Conservation (phyloP, 164 flowering plant genomes). For the Stephania yunnanensis region DNA sequence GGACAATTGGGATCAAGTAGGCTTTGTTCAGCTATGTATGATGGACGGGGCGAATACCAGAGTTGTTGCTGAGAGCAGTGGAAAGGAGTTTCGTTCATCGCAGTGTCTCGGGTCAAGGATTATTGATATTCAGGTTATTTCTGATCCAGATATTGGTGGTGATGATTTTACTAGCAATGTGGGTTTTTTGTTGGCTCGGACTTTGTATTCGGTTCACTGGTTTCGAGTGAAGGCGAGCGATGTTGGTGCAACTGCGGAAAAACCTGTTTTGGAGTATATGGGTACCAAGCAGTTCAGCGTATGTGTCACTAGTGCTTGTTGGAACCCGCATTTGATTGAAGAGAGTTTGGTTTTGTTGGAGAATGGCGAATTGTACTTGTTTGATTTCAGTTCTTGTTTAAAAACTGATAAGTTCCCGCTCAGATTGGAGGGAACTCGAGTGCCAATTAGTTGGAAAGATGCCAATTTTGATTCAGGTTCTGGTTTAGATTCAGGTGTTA, state of each 20-base stretch:
- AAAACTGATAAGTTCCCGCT: not conserved
- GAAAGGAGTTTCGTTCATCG: slow-evolving; percentile 12
- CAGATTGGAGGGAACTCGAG: slow-evolving; percentile 27
- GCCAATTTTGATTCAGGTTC: slow-evolving; percentile 8
- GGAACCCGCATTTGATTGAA: slow-evolving; percentile 60
- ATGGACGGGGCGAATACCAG: slow-evolving; percentile 9
- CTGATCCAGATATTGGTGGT: slow-evolving; percentile 7
- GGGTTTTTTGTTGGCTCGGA: slow-evolving; percentile 49
- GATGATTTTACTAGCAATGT: slow-evolving; percentile 9
- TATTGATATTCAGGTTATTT: slow-evolving; percentile 28
- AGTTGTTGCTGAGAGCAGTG: slow-evolving; percentile 9
- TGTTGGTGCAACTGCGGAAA: slow-evolving; percentile 5
- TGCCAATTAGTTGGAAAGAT: slow-evolving; percentile 33
- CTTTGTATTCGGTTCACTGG: slow-evolving; percentile 64
- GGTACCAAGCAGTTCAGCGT: slow-evolving; percentile 34
- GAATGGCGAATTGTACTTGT: slow-evolving; percentile 56
- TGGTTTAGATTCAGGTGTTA: slow-evolving; percentile 7
- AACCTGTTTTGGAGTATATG: slow-evolving; percentile 31
- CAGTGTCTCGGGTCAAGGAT: slow-evolving; percentile 27
- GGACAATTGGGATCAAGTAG: slow-evolving; percentile 42
- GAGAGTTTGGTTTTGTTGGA: slow-evolving; percentile 62
- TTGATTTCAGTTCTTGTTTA: slow-evolving; percentile 38
- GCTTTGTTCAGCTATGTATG: slow-evolving; percentile 30
- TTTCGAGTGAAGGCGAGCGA: slow-evolving; percentile 28
- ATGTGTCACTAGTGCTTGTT: slow-evolving; percentile 51